Evolutionary conservation across 371 early-diverging fungal species (phyloP), one percentile per base, ranked within the genome.

Genomic region (Circinella minor): DNA sequence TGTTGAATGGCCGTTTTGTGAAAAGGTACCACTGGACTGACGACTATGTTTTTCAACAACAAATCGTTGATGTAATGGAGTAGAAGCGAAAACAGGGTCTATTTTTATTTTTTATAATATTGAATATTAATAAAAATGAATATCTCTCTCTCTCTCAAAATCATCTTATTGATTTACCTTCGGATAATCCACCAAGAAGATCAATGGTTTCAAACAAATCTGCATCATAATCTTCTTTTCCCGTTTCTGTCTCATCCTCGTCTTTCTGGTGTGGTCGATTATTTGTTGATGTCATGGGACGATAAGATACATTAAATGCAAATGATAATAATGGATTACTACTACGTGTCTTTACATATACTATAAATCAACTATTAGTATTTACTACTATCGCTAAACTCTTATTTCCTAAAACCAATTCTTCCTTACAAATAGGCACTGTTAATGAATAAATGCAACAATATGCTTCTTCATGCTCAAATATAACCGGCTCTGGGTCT

Each of bases 131-230:
- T 27, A 27, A 27, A 27, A 27, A 27, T 27, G 1, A 27, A 27
- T 2, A 0, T 27, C 27, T 27, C 27, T 27, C 27, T 27, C 27
- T 27, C 27, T 27, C 27, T n/a, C 51, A 17, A 0, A 17, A 8
- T 2, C 51, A 51, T 43, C 43, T 11, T 43, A 43, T 11, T 9
- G 6, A 43, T 43, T 43, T 77, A 87, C 89, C 90, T 72, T 88
- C 87, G 1, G 75, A 74, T 39, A 90, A 65, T 17, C 90, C 89
- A 63, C 84, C 80, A 55, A 90, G 63, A 14, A 90, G 71, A 69
- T 90, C 88, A 43, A 89, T 81, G 36, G 86, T 88, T 49, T 82
- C 86, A 77, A 88, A 90, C 55, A 84, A 69, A 17, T 89, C 88
- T 10, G 77, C 64, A 59, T 88, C 85, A 72, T 87, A 89, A 66